Evolutionary conservation across 2,329 filamentous ascomycete genomes (phyloP), one percentile per base, ranked within the genome.

Genomic region (Arthrinium phaeospermum): DNA sequence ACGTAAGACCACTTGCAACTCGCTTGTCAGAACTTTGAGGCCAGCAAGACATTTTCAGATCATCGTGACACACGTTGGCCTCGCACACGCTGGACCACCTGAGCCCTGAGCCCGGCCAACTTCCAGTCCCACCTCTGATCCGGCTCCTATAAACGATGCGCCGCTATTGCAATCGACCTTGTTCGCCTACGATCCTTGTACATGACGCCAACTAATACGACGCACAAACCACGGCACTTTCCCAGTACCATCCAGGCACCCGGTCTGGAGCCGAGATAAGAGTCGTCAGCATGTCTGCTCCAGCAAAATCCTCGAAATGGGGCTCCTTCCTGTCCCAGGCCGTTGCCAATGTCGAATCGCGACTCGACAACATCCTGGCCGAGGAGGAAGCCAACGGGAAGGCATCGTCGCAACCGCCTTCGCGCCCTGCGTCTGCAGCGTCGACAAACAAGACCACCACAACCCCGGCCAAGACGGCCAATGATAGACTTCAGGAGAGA

Each of bases 291-390:
- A 89, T 89, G 87, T 82, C 86, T 75, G 82, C 84, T 74, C 83
- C 86, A 46, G 83, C 82, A 74, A 89, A 89, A 76, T 85, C 88
- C 74, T 89, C 89, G 69, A 89, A 89, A 90, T 95, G 93, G 93
- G 93, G 92, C 67, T 91, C 91, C 45, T 92, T 98, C 80, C 88
- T 98, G 73, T 93, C 95, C 75, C 94, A 96, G 82, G 95, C 96
- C 75, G 94, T 98, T 73, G 95, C 95, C 71, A 95, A 95, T 73
- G 93, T 99, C 72, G 96, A 99, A 84, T 97, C 95, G 73, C 91
- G 94, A 61, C 89, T 99, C 73, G 96, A 99, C 82, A 95, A 90
- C 69, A 97, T 99, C 72, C 88, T 99, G 73, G 91, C 94, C 71
- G 95, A 98, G 76, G 91, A 94, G 71, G 91, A 92, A 61, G 89